A percentile compares a stretch with the other conserved stretches of the same genome.
Conservation (phyloP, 1,284 basidiomycete genomes). For the Ceratobasidium sp. region DNA sequence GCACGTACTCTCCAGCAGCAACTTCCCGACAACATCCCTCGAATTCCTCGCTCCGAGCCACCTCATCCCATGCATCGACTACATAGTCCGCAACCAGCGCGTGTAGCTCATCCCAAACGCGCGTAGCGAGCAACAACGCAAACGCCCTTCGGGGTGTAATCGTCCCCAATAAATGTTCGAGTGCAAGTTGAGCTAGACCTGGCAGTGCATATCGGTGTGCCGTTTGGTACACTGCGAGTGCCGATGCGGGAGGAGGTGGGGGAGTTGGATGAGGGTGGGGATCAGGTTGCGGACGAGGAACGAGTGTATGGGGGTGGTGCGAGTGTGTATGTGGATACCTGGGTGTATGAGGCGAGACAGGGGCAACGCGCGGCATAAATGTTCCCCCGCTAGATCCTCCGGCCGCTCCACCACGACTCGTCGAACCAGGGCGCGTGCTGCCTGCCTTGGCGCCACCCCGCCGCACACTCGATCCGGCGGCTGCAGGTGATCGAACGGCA, state of each 20-base stretch:
- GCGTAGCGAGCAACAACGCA: slow-evolving; percentile 76
- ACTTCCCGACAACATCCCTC: slow-evolving; percentile 78
- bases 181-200: slow-evolving; percentile 73
- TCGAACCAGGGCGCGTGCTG: slow-evolving; percentile 15
- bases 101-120: slow-evolving; percentile 75
- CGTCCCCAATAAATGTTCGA: slow-evolving; percentile 81
- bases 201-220: slow-evolving; percentile 84
- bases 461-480: slow-evolving; percentile 26
- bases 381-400: slow-evolving; percentile 5
- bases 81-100: slow-evolving; percentile 76
- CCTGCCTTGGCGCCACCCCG: slow-evolving; percentile 13
- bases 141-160: slow-evolving; percentile 81
- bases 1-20: slow-evolving; percentile 75
- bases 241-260: slow-evolving; percentile 74
- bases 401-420: background rate
- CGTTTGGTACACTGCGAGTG: slow-evolving; percentile 83
- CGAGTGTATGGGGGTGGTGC: slow-evolving; percentile 36
- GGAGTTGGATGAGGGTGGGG: slow-evolving; percentile 82
- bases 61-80: slow-evolving; percentile 78
- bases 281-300: slow-evolving; percentile 64
- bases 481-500: slow-evolving; percentile 10
- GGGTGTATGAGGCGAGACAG: slow-evolving; percentile 40
- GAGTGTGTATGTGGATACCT: slow-evolving; percentile 42
- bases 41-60: slow-evolving; percentile 73
- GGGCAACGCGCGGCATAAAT: slow-evolving; percentile 4